Evolutionary conservation across 164 flowering plant genomes (phyloP), one percentile per base, ranked within the genome.

Genomic region (Liriodendron chinense): DNA sequence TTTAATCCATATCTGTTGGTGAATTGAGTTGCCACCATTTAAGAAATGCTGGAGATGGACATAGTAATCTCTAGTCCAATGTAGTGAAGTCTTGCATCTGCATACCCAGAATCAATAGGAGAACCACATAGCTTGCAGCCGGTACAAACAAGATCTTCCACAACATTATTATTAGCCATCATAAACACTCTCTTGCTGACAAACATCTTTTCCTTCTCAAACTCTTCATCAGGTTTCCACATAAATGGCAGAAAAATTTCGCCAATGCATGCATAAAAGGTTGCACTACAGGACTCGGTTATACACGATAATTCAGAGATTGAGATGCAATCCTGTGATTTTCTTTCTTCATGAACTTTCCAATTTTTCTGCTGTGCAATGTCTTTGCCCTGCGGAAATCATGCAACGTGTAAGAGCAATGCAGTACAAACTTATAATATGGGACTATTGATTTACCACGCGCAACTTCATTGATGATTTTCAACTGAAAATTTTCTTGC

Each of bases 101-200:
- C 81, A 50, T 62, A 65, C 73, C 80, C 86, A 23, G 64, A 75
- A 80, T 78, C 78, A 84, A 87, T 65, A 70, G 92, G 88, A 34
- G 80, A 80, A 47, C 92, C 91, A 78, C 97, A 93, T 25, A 80
- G 69, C 79, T 84, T 86, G 81, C 97, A 93, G 77, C 97, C 95
- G 64, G 79, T 85, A 61, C 92, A 87, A 63, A 90, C 87, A 75
- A 93, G 82, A 88, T 93, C 92, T 69, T 88, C 92, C 5, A 69
- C 90, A 76, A 91, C 62, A 66, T 72, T 61, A 61, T 72, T 47
- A 64, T 84, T 85, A 56, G 65, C 78, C 0, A 9, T 50, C 47
- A 57, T 53, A 70, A 61, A 68, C 63, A 91, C 21, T 78, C 92
- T 86, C 82, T 85, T 83, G 75, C 92, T 89, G 71, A 91, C 75